Evolutionary conservation across 2,329 filamentous ascomycete genomes (phyloP).

Genomic region (Sarocladiaceae sp.): DNA sequence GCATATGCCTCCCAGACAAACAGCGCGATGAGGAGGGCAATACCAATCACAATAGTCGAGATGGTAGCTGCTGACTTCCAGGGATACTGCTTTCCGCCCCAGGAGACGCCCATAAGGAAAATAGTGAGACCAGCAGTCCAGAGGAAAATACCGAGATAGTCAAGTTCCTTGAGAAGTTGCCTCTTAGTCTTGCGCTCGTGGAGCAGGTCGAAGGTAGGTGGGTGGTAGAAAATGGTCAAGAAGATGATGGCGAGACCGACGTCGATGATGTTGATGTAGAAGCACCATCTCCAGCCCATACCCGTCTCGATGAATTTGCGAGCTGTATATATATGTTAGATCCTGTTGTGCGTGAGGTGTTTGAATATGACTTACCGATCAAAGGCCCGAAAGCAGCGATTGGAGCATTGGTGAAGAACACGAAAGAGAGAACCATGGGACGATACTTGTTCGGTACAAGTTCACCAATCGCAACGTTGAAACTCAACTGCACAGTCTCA

Average conservation of each 20-base stretch:
- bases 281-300: conserved; percentile 36
- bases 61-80: conserved; percentile 38
- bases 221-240: conserved; percentile 35
- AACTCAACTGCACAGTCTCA: conserved; percentile 31
- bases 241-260: conserved; percentile 28
- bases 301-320: conserved; percentile 29
- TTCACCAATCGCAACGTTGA: conserved; percentile 33
- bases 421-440: conserved; percentile 25
- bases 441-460: conserved; percentile 39
- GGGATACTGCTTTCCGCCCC: conserved; percentile 36
- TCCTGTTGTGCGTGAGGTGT: neutral
- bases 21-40: conserved; percentile 26
- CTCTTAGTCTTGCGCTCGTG: conserved; percentile 32
- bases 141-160: conserved; percentile 41
- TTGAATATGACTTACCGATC: conserved; percentile 21
- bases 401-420: conserved; percentile 29
- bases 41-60: conserved; percentile 30
- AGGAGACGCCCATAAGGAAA: conserved; percentile 42
- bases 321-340: conserved; percentile 15
- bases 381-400: conserved; percentile 30
- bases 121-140: conserved; percentile 40
- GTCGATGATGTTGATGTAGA: conserved; percentile 36
- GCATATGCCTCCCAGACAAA: conserved; percentile 31
- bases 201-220: conserved; percentile 33
- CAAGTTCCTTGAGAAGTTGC: conserved; percentile 29